Evolutionary conservation across 495 filamentous ascomycete genomes (phyloP), one percentile per base, ranked within the genome.

Genomic region (Aspergillus bertholletiae): DNA sequence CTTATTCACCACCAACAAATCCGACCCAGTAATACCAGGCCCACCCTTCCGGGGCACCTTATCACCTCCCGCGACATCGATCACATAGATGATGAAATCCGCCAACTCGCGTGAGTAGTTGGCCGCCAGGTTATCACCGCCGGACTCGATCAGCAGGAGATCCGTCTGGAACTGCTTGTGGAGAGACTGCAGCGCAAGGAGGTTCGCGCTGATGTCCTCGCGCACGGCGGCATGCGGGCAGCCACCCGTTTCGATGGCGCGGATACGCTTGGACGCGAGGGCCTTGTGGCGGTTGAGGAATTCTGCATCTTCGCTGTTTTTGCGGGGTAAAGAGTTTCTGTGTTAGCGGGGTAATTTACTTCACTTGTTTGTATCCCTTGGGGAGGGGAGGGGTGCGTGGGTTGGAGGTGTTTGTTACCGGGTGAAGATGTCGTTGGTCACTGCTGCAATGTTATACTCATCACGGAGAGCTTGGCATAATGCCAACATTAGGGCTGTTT

Each of bases 401-500:
- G 40, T 17, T 6, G 34, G 35, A 12, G 17, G 30, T 28, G 9
- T 32, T n/a, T 37, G 34, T 37, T 65, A 81, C 77, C 81, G 77
- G 23, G 94, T 97, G 81, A 98, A 98, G 80, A 97, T 97, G 77
- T 98, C 94, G 77, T 98, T 98, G 26, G 94, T 98, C 3, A 98
- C 92, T 35, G 92, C 94, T 4, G 94, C 94, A 60, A 98, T 86
- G 63, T 86, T 90, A 77, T 90, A 89, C 23, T 80, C 66, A 45
- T 83, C 74, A 28, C 94, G 85, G 2, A 98, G 83, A 26, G 85
- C 84, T 27, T 79, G 85, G 72, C 90, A 96, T 58, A 97, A 83
- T 24, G 88, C 84, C 8, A 96, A 84, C 93, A 97, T 96, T 20
- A 97, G 81, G 39, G 94, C 94, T 15, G 94, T 97, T 71, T 98